Evolutionary conservation across 2,329 filamentous ascomycete genomes (phyloP), one percentile per base, ranked within the genome.

Genomic region (Phialemonium atrogriseum): DNA sequence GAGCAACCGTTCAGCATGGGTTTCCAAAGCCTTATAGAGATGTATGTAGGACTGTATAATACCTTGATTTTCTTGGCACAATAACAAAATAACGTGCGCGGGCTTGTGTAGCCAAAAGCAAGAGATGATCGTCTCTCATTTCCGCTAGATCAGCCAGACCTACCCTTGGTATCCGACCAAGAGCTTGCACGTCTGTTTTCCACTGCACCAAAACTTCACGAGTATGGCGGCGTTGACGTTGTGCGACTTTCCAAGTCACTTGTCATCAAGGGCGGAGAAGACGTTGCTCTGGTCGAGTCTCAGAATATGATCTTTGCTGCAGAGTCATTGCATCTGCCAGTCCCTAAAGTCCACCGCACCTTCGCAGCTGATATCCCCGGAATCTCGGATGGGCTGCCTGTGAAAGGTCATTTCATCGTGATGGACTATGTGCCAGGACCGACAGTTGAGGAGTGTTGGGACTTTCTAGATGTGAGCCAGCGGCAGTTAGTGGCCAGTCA

Each of bases 251-350:
- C 24, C 15, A 26, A 26, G 24, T 15, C 24, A 26, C 24, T 26
- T 15, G 24, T 26, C 24, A 12, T 26, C 24, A 26, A 26, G 24
- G 24, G 9, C 17, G 24, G 24, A 15, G 13, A 12, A 15, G 17
- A 26, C 17, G 24, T 26, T 15, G 24, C 24, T 5, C 13, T 15
- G 24, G 15, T 15, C 17, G 13, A 26, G 24, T 12, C 24, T 8
- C 15, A 15, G 24, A 26, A 26, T 15, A 26, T 26, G 24, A 15
- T 26, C 24, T 26, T 26, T 15, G 24, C 24, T 12, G 24, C 24
- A 15, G 24, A 26, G 17, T 26, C 24, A 12, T 15, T 26, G 15
- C 24, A 15, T 15, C 24, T 26, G 13, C 24, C 24, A 15, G 24
- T 26, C 17, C 12, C 24, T 15, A 26, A 26, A 15, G 24, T 26